Base-by-base conservation (phyloP, 106 monocot genomes). In the Ottelia alismoides region DNA sequence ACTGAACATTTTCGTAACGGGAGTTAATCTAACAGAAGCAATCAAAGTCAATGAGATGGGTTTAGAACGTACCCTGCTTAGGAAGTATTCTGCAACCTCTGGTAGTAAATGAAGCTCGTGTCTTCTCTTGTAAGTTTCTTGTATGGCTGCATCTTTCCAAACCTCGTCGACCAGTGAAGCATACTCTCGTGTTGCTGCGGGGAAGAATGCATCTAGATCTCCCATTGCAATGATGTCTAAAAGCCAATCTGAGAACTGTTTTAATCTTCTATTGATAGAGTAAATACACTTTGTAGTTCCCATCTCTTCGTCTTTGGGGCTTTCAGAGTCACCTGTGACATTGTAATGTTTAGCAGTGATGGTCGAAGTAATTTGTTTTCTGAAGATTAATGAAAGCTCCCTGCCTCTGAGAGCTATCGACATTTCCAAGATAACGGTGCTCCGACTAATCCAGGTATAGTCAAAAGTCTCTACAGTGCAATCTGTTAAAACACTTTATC, bases 171-270 rank as follows among this genome's bases (percentile, higher is more conserved):
- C 88, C 56, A 81, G 65, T 26, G 88, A 84, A 61, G 88, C 93
- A 75, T 94, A 94, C 58, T 94, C 93, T 32, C 88, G 83, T 60
- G 93, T 94, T 53, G 93, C 88, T 14, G 93, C 88, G 46, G 93
- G 93, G 48, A 88, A 94, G 65, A 94, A 94, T 7, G 88, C 88
- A 62, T 94, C 93, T 53, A 94, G 63, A 46, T 88, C 84, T 18
- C 93, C 93, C 84, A 80, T 84, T 32, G 88, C 88, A 64, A 94
- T 80, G 57, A 94, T 88, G 66, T 88, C 93, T 25, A 94, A 62
- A 62, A 94, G 84, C 81, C 84, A 80, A 35, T 88, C 84, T 49
- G 88, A 94, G 61, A 94, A 94, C 68, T 88, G 80, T 64, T 94
- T 94, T 51, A 94, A 59, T 60, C 51, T 87, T 65, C 80, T 70